phyloP scores from a whole-genome alignment of 495 filamentous ascomycete genomes.

The Penicillium salamii region DNA sequence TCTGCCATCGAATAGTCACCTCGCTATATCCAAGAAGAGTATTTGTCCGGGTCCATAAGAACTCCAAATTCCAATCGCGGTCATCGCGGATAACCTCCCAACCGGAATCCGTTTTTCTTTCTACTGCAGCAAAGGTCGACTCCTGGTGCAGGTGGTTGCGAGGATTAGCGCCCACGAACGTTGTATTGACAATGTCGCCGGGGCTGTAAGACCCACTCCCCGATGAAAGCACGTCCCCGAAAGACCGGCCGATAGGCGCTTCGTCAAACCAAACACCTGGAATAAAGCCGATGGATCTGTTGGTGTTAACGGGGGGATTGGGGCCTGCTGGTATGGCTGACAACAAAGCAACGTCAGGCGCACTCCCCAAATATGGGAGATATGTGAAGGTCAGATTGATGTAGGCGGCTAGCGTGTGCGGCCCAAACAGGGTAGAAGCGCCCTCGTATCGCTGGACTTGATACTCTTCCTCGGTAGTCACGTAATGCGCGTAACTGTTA shows the following conservation, averaged over 20 bases:
- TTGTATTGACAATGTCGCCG: slow-evolving; percentile 57
- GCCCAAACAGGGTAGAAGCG: slow-evolving; percentile 90
- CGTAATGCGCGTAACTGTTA: slow-evolving; percentile 96
- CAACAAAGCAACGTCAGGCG: slow-evolving; percentile 38
- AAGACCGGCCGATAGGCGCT: slow-evolving; percentile 66
- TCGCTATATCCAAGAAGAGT: slow-evolving; percentile 72
- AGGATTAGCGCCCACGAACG: slow-evolving; percentile 87
- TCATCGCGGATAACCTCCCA: slow-evolving; percentile 63
- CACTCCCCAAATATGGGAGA: slow-evolving; percentile 61
- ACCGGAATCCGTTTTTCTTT: slow-evolving; percentile 52
- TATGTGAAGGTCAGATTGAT: slow-evolving; percentile 77
- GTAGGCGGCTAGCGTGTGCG: slow-evolving; percentile 86
- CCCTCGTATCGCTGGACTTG: slow-evolving; percentile 90
- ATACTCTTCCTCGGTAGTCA: slow-evolving; percentile 91
- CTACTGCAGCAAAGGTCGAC: slow-evolving; percentile 76
- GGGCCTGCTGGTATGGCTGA: slow-evolving; percentile 55
- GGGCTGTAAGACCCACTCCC: slow-evolving; percentile 45
- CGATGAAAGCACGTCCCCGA: slow-evolving; percentile 67
- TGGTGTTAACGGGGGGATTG: slow-evolving; percentile 77
- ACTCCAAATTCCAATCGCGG: slow-evolving; percentile 26
- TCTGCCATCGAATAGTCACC: slow-evolving; percentile 78
- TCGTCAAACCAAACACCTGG: slow-evolving; percentile 73
- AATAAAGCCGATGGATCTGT: slow-evolving; percentile 79
- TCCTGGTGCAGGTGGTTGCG: slow-evolving; percentile 81
- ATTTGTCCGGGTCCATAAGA: slow-evolving; percentile 69